Evolutionary conservation across 2,329 filamentous ascomycete genomes (phyloP).

Genomic region (Purpureocillium lavendulum): DNA sequence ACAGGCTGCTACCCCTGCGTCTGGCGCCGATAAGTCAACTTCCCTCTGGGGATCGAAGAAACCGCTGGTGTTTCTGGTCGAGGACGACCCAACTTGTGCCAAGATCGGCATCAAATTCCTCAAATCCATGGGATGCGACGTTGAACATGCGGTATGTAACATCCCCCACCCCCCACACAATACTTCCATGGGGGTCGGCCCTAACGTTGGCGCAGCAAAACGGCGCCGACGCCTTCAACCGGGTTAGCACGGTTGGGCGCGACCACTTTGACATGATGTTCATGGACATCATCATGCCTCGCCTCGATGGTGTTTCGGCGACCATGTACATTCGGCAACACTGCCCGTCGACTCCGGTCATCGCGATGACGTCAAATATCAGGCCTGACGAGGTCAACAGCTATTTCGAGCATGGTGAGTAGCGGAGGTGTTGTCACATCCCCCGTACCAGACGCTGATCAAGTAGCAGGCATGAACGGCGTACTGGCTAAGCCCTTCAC

Average conservation of each 20-base stretch:
- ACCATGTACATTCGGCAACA: conserved; percentile 89
- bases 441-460: too few species aligned
- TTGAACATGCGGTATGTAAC: conserved; percentile 55
- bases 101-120: conserved; percentile 62
- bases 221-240: conserved; percentile 84
- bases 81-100: conserved; percentile 64
- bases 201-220: conserved; percentile 40
- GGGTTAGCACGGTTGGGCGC: conserved; percentile 49
- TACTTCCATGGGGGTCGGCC: too few species aligned
- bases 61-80: conserved; percentile 82
- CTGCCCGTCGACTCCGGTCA: conserved; percentile 73
- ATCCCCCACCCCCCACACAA: background rate
- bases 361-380: conserved; percentile 99
- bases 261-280: conserved; percentile 60
- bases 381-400: conserved; percentile 92
- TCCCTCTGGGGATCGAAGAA: conserved; percentile 49
- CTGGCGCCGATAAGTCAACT: conserved; percentile 28
- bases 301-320: conserved; percentile 88
- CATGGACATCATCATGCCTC: conserved; percentile 97
- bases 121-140: conserved; percentile 55
- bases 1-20: conserved; percentile 20
- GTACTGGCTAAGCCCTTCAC: conserved; percentile 97
- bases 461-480: conserved; percentile 94
- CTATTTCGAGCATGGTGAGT: conserved; percentile 91
- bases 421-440: background rate